Base-by-base conservation (phyloP, 306 rosid species). In the Glycine latifolia region DNA sequence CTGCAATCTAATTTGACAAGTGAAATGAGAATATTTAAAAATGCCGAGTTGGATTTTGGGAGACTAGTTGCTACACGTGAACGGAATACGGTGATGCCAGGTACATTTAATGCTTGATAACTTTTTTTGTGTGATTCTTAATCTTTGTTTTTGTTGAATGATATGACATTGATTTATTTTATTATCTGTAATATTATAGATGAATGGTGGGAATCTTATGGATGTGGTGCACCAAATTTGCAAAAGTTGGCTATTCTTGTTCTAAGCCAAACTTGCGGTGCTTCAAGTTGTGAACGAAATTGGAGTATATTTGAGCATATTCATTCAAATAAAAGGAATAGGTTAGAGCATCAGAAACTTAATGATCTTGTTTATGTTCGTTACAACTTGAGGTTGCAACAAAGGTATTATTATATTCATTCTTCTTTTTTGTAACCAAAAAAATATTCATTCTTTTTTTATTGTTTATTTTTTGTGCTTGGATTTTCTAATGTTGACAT, bases 121-220 rank as follows among this genome's bases (percentile, higher is more conserved):
- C 15, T n/a, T n/a, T 35, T 48, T 33, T 12, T 13, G 31, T 7
- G 1, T 26, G 33, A 59, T 35, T n/a, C 6, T 6, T 47, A 5
- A 20, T 49, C 26, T 31, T 10, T 12, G 20, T 31, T 71, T 10
- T 50, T 26, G 12, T 6, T 49, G 15, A 13, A 35, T 11, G 15
- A 9, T 14, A 8, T 3, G 1, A 35, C 52, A 7, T 13, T 52
- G 0, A 71, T 53, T 12, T 52, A 52, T 52, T n/a, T 33, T 8
- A 33, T 52, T 12, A 48, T 17, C 7, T 50, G 8, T 39, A n/a
- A 50, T 33, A 50, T 26, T 71, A 3, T 71, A 52, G 76, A 35
- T 71, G 7, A 52, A 33, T 71, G 76, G 62, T 33, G 48, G 49
- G 59, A 71, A 52, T 26, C 43, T 50, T 26, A 26, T 71, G 60